phyloP scores from a whole-genome alignment of 306 rosid species.

The Trifolium repens region DNA sequence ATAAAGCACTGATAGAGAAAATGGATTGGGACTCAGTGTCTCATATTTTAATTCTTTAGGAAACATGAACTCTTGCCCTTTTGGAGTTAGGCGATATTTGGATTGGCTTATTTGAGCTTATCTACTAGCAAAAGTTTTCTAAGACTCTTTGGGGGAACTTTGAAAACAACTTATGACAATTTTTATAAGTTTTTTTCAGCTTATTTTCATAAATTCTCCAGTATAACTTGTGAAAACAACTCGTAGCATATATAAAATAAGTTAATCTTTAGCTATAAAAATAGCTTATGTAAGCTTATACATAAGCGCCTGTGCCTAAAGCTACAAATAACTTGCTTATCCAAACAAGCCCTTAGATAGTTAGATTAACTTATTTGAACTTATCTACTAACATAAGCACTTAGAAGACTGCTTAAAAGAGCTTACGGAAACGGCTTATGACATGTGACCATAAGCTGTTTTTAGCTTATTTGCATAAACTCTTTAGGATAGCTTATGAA shows the following conservation, averaged over 20 bases:
- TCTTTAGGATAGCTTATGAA: no score
- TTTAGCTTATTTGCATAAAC: no score
- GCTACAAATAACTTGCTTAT: no score
- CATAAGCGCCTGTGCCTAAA: not conserved
- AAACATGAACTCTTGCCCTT: conserved; percentile 6
- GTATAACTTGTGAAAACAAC: not conserved
- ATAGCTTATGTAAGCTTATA: not conserved
- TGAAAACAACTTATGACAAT: not conserved
- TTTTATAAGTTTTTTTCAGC: not conserved
- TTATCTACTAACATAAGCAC: no score
- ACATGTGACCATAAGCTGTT: no score
- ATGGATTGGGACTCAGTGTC: not conserved
- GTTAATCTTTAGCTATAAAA: not conserved
- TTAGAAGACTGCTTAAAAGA: no score
- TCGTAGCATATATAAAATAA: no score
- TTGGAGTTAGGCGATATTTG: not conserved
- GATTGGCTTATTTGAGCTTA: not conserved
- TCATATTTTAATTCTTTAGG: not conserved
- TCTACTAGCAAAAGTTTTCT: not conserved
- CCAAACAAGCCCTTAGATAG: no score
- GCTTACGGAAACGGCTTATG: no score
- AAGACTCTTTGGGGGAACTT: not conserved
- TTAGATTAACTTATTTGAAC: no score
- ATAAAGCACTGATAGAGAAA: conserved; percentile 24
- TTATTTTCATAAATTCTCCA: not conserved